phyloP scores from a whole-genome alignment of 768 basidiomycete genomes.

The Termitomyces sp. region DNA sequence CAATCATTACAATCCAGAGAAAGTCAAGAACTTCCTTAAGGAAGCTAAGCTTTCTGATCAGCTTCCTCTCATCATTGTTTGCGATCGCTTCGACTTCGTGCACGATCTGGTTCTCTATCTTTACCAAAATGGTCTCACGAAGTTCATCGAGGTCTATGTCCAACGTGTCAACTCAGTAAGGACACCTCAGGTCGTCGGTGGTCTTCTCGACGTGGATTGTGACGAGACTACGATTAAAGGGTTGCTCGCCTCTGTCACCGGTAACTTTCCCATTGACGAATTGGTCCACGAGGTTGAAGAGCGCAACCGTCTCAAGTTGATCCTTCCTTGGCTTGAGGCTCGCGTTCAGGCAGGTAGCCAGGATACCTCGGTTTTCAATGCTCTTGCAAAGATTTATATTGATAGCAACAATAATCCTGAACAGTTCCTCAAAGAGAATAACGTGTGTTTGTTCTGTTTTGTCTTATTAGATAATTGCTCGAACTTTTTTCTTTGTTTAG shows the following conservation, averaged over 20 bases:
- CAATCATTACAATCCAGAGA: conserved; percentile 97
- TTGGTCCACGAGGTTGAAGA: conserved; percentile 97
- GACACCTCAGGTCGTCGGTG: conserved; percentile 96
- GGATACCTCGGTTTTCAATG: conserved; percentile 93
- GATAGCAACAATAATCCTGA: conserved; percentile 99
- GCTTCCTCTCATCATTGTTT: conserved; percentile 98
- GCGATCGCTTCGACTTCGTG: conserved; percentile 99
- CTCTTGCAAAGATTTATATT: conserved; percentile 97
- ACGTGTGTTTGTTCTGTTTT: conserved; percentile 49
- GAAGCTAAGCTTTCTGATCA: conserved; percentile 97
- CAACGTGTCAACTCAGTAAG: conserved; percentile 96
- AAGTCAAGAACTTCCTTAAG: conserved; percentile 99
- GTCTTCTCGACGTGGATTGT: conserved; percentile 95
- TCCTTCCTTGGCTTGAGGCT: conserved; percentile 95
- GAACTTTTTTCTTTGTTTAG: conserved; percentile 34
- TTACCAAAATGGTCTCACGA: conserved; percentile 94
- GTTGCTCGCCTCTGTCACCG: conserved; percentile 90
- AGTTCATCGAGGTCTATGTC: conserved; percentile 99
- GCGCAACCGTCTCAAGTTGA: conserved; percentile 93
- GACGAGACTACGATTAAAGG: conserved; percentile 95
- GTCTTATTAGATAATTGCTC: background rate
- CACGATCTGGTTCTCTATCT: conserved; percentile 98
- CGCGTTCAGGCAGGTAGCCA: conserved; percentile 92
- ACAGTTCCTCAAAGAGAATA: conserved; percentile 97
- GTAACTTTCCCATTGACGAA: conserved; percentile 97